Conservation (phyloP, 768 basidiomycete genomes). For the Tremella fuciformis region DNA sequence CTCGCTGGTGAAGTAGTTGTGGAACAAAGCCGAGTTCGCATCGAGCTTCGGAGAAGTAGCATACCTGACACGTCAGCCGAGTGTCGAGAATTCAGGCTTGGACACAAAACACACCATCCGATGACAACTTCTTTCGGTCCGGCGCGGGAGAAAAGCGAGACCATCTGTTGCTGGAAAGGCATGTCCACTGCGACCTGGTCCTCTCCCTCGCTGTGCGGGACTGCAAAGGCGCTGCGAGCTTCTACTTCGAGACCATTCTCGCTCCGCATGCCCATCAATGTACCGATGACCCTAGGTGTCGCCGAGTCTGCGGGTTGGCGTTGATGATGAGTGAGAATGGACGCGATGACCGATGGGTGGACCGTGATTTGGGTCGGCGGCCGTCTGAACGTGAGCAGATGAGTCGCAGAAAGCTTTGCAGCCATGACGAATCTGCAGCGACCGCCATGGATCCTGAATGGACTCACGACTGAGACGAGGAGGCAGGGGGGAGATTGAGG, state of each 20-base stretch:
- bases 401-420: background rate
- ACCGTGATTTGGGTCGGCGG: slow-evolving; percentile 60
- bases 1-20: slow-evolving; percentile 95
- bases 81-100: background rate
- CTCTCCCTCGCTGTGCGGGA: slow-evolving; percentile 84
- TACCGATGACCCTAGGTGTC: slow-evolving; percentile 77
- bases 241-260: slow-evolving; percentile 62
- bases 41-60: slow-evolving; percentile 87
- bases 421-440: background rate
- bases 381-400: slow-evolving; percentile 27
- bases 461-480: slow-evolving; percentile 38
- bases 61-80: slow-evolving; percentile 61
- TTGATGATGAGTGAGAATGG: slow-evolving; percentile 94
- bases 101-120: slow-evolving; percentile 70
- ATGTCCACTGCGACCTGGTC: slow-evolving; percentile 95
- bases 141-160: slow-evolving; percentile 74
- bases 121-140: slow-evolving; percentile 78
- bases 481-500: slow-evolving; percentile 44
- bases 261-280: slow-evolving; percentile 79
- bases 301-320: slow-evolving; percentile 75
- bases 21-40: slow-evolving; percentile 92
- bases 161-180: slow-evolving; percentile 92
- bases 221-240: slow-evolving; percentile 81
- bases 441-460: background rate
- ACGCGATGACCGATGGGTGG: slow-evolving; percentile 87